Conservation (phyloP, 148 eudicot species). For the Chenopodium quinoa region DNA sequence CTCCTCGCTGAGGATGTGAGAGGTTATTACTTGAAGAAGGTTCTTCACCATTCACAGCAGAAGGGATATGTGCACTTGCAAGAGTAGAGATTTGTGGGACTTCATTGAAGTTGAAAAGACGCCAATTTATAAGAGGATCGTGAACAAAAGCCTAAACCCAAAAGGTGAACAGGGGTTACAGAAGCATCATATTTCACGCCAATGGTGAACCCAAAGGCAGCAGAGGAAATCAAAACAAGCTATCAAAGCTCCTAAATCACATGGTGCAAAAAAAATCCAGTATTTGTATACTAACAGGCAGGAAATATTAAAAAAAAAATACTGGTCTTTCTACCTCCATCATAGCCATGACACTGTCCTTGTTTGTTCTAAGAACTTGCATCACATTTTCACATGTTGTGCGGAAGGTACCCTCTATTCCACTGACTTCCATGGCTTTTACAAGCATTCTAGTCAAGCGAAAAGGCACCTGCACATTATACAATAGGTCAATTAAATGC, state of each 20-base stretch:
- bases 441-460: slow-evolving; percentile 99
- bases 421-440: slow-evolving; percentile 99
- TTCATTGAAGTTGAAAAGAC: slow-evolving; percentile 95
- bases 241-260: not conserved
- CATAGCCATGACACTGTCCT: slow-evolving; percentile 99
- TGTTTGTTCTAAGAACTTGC: slow-evolving; percentile 92
- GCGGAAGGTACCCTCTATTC: slow-evolving; percentile 96
- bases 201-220: not conserved
- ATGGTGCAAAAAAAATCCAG: not conserved
- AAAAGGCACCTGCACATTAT: slow-evolving; percentile 71
- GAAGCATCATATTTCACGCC: not conserved
- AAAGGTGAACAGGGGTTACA: slow-evolving; percentile 13
- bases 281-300: not conserved
- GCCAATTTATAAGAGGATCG: slow-evolving; percentile 98
- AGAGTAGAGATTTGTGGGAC: slow-evolving; percentile 81
- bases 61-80: slow-evolving; percentile 50
- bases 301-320: slow-evolving; percentile 7
- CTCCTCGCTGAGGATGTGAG: slow-evolving; percentile 90
- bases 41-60: slow-evolving; percentile 71
- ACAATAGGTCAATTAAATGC: not conserved
- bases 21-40: slow-evolving; percentile 54
- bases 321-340: slow-evolving; percentile 74
- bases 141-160: slow-evolving; percentile 87
- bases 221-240: not conserved
- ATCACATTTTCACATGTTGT: slow-evolving; percentile 98